These are phyloP conservation scores for Alnus glutinosa DNA, from an alignment of 306 rosid genomes.

Conservation along the genomic window DNA sequence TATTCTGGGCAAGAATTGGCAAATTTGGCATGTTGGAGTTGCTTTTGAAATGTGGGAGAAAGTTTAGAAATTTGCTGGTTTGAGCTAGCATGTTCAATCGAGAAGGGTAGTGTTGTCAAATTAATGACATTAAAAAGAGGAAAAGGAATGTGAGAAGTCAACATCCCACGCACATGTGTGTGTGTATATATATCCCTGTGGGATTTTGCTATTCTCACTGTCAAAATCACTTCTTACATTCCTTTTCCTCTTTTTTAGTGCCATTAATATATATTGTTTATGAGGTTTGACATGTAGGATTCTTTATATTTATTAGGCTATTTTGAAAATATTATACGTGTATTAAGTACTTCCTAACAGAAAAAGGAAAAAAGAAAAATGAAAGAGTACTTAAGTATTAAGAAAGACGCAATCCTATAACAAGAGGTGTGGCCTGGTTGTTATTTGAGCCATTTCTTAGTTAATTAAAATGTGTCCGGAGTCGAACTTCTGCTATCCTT, in stretches of 20 bases:
- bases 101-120: neutral
- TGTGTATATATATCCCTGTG: no score
- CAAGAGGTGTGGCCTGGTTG: neutral
- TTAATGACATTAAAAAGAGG: neutral
- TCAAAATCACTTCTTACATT: neutral
- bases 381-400: neutral
- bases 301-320: neutral
- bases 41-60: neutral
- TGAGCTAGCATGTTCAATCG: neutral
- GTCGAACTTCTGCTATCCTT: neutral
- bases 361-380: no score
- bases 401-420: neutral
- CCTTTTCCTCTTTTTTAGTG: neutral
- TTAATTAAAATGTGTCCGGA: neutral
- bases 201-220: neutral
- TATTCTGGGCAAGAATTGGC: neutral
- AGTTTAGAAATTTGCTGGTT: neutral
- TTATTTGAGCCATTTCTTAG: neutral
- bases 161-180: no score
- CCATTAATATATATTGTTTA: neutral
- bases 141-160: neutral
- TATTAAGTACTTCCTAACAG: neutral
- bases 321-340: neutral
- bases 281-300: no score
- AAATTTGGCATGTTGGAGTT: neutral